phyloP scores from a whole-genome alignment of 257 asterid genomes.

The Solanum gracilifrons region DNA sequence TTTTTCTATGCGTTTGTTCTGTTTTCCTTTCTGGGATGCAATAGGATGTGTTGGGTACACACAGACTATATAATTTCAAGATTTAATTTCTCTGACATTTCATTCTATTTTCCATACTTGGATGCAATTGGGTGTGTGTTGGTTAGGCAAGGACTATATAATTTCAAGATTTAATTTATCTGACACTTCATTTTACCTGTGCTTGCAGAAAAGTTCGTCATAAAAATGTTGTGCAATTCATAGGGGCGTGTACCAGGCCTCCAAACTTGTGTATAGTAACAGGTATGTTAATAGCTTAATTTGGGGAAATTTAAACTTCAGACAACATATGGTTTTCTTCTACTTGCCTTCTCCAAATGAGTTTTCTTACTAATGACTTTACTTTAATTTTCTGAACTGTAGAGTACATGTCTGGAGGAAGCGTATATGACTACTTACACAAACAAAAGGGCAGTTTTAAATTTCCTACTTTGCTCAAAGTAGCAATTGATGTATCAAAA shows the following conservation, averaged over 20 bases:
- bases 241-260: conserved; percentile 94
- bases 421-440: conserved; percentile 89
- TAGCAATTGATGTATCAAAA: conserved; percentile 84
- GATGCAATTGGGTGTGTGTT: not conserved
- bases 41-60: not conserved
- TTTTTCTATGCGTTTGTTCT: not conserved
- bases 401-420: conserved; percentile 98
- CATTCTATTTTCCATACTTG: not conserved
- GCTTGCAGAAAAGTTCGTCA: conserved; percentile 94
- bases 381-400: conserved; percentile 6
- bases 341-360: not conserved
- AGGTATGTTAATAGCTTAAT: conserved; percentile 29
- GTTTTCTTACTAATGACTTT: not conserved
- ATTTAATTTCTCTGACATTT: not conserved
- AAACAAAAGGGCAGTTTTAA: conserved; percentile 88
- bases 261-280: conserved; percentile 92
- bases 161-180: not conserved
- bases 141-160: not conserved
- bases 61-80: not conserved
- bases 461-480: conserved; percentile 81
- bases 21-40: not conserved
- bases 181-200: not conserved
- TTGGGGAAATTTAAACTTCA: not conserved
- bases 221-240: conserved; percentile 93
- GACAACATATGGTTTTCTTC: not conserved